These are phyloP conservation scores for Sporothrix mexicana DNA, from an alignment of 2,329 filamentous ascomycete species.

Conservation along the genomic window DNA sequence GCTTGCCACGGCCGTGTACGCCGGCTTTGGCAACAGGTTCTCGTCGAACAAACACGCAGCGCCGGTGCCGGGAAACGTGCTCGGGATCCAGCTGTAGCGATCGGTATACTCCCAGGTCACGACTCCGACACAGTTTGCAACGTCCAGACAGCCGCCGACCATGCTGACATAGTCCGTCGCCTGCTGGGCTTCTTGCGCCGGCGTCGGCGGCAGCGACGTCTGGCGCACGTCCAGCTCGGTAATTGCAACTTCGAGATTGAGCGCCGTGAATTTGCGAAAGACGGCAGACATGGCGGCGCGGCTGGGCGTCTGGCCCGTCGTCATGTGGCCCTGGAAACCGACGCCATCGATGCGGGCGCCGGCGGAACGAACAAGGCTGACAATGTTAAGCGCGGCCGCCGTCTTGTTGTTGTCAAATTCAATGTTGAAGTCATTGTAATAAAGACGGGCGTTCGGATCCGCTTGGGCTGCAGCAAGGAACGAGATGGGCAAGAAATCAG, in stretches of 20 bases:
- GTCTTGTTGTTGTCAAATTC: conserved; percentile 48
- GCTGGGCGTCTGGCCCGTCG: conserved; percentile 51
- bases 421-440: conserved; percentile 62
- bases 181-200: conserved; percentile 56
- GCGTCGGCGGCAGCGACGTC: conserved; percentile 51
- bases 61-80: conserved; percentile 49
- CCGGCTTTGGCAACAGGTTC: conserved; percentile 49
- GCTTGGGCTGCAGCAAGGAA: conserved; percentile 54
- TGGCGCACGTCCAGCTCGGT: conserved; percentile 60
- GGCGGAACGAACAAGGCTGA: conserved; percentile 42
- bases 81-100: conserved; percentile 44
- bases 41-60: conserved; percentile 50
- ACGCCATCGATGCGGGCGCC: conserved; percentile 58
- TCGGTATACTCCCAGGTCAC: conserved; percentile 54
- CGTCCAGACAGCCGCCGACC: conserved; percentile 49
- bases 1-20: conserved; percentile 47
- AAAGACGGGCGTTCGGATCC: conserved; percentile 53
- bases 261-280: conserved; percentile 49
- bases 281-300: conserved; percentile 47
- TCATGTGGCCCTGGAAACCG: conserved; percentile 59
- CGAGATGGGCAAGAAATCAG: conserved; percentile 55
- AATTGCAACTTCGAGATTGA: conserved; percentile 56
- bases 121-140: conserved; percentile 50
- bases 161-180: conserved; percentile 53
- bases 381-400: conserved; percentile 44